Base-by-base conservation (phyloP, 2,329 filamentous ascomycete species). In the Coniosporium tulheliwenetii region DNA sequence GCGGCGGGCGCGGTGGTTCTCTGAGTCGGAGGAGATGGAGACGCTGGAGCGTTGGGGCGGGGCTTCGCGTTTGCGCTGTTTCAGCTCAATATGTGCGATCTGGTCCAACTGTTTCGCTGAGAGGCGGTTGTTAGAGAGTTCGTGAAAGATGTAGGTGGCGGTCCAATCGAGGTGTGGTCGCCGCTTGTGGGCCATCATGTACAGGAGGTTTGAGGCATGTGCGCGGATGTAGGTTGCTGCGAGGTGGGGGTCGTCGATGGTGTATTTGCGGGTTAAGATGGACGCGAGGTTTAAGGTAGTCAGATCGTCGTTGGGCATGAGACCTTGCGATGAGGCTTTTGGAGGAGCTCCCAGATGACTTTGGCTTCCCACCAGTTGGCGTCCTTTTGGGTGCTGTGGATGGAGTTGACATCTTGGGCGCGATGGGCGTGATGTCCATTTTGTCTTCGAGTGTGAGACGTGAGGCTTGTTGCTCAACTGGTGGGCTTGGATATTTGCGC, bases 361-460 rank as follows among this genome's bases (percentile, higher is more conserved):
- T 56, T 49, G 8, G 57, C 51, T 41, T 57, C 52, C 56, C 58
- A 62, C 58, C 59, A 62, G 26, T 59, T 60, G 35, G 58, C 48
- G 30, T 61, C 55, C 39, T 61, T 61, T 54, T 59, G 8, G 55
- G 55, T 26, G 19, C 19, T 26, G 19, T 26, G 19, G 19, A 26
- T 7, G 19, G 19, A 7, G 19, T 26, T 26, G 19, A 26, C 3
- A 26, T 26, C 19, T 26, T 26, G 19, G 19, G 19, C 19, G 19
- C 19, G 19, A 26, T 7, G 19, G 19, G 19, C 4, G 19, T 26
- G 19, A 26, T 26, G 7, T 26, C 19, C 19, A 26, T 26, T 7
- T 26, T 26, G 19, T 26, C 19, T 7, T 26, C 19, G 19, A 26
- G 19, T 7, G 19, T 26, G 19, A 26, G 19, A 26, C 19, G 19